Conservation (phyloP, 768 basidiomycete genomes). For the Boletus sp. region DNA sequence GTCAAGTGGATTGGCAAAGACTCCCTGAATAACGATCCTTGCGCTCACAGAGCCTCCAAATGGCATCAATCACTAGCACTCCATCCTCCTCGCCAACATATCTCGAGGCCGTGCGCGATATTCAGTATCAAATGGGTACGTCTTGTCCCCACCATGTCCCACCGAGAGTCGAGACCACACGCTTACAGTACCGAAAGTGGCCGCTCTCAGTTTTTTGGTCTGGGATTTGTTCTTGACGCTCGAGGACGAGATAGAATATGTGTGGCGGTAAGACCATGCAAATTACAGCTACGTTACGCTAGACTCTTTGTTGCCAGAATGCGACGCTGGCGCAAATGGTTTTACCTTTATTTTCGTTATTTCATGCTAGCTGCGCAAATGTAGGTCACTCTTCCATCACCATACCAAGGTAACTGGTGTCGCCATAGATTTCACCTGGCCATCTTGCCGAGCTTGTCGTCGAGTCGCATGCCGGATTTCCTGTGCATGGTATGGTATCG, state of each 20-base stretch:
- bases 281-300: no score
- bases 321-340: constrained; percentile 10
- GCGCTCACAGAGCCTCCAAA: background rate
- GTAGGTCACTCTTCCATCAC: background rate
- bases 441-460: constrained; percentile 7
- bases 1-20: background rate
- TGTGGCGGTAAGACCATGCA: constrained; percentile 29
- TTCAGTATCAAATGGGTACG: constrained; percentile 11
- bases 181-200: constrained; percentile 15
- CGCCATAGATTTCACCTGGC: constrained; percentile 8
- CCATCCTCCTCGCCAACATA: background rate
- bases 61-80: background rate
- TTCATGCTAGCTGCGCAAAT: constrained; percentile 8
- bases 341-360: constrained; percentile 22
- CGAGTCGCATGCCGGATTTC: constrained; percentile 3
- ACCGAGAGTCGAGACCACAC: background rate
- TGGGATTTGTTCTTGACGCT: constrained; percentile 29
- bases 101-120: constrained; percentile 2
- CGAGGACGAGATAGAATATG: constrained; percentile 23
- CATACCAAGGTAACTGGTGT: background rate
- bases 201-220: constrained; percentile 23
- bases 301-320: constrained; percentile 6
- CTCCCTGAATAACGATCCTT: background rate
- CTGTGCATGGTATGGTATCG: constrained; percentile 14
- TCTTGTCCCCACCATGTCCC: background rate